Percentiles rank a stretch among this genome's conserved stretches.
phyloP scores from a whole-genome alignment of 1,284 basidiomycete genomes.

The Tilletia indica region DNA sequence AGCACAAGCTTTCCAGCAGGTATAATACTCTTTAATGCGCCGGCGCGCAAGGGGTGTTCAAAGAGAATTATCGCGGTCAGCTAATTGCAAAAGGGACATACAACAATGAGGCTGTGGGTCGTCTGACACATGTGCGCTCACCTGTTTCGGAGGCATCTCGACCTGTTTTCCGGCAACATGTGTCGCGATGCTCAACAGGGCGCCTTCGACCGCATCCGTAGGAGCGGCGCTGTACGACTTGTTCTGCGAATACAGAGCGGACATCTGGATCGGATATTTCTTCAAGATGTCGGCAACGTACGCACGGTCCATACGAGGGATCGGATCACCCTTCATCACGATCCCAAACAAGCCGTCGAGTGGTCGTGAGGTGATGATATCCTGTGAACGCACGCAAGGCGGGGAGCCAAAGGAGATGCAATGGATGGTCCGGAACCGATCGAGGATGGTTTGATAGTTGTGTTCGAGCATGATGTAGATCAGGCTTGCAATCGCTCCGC shows the following conservation, averaged over 20 bases:
- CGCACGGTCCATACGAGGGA: conserved; percentile 10
- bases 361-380: neutral
- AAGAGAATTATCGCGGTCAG: too few species aligned
- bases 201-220: neutral
- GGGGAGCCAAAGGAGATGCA: conserved; percentile 9
- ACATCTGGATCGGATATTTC: conserved; percentile 2
- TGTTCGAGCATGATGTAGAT: conserved; percentile 17
- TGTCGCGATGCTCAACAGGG: conserved; percentile 10
- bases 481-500: conserved; percentile 13
- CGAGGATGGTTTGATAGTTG: conserved; percentile 15
- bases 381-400: conserved; percentile 4
- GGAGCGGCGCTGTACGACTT: too few species aligned
- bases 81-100: too few species aligned
- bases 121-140: too few species aligned
- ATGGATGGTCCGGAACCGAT: conserved; percentile 12
- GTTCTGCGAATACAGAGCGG: neutral
- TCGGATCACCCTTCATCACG: conserved; percentile 18
- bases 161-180: neutral
- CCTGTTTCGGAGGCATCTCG: neutral
- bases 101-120: too few species aligned
- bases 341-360: neutral
- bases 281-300: conserved; percentile 8
- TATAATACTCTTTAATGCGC: neutral
- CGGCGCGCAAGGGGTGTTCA: too few species aligned
- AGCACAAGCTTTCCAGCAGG: conserved; percentile 12